These are phyloP conservation scores for Penicillium canescens DNA, from an alignment of 495 filamentous ascomycete species.

Conservation along the genomic window DNA sequence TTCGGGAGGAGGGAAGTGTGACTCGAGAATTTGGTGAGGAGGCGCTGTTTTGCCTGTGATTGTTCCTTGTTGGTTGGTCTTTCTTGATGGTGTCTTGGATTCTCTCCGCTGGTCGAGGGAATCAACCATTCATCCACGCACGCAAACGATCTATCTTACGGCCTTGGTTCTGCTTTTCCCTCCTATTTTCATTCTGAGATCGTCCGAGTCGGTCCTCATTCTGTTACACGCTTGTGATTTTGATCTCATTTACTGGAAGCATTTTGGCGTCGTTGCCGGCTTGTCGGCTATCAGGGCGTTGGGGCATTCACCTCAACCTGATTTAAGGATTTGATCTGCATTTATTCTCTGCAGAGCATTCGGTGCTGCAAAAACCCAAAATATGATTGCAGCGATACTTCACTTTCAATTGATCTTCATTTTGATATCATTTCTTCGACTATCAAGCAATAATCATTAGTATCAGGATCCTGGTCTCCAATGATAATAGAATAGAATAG, in stretches of 20 bases:
- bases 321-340: neutral
- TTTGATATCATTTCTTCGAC: neutral
- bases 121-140: no score
- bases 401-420: neutral
- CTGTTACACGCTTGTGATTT: neutral
- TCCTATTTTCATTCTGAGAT: no score
- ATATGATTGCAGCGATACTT: neutral
- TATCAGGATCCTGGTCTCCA: neutral
- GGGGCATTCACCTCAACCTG: neutral
- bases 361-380: neutral
- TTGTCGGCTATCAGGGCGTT: neutral
- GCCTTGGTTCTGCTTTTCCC: no score
- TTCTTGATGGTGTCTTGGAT: neutral
- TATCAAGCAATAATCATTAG: neutral
- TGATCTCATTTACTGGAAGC: slow-evolving; percentile 1
- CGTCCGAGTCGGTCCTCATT: neutral
- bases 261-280: neutral
- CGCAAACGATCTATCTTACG: no score
- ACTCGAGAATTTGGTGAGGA: slow-evolving; percentile 62
- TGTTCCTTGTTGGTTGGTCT: neutral
- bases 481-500: neutral
- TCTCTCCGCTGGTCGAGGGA: slow-evolving; percentile 7
- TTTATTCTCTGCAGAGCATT: neutral
- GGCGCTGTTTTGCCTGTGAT: slow-evolving; percentile 58
- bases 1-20: slow-evolving; percentile 59